A percentile compares a stretch with the other conserved stretches of the same genome.
These are phyloP conservation scores for Cadophora gregata DNA, from an alignment of 2,329 filamentous ascomycete genomes.

Conservation along the genomic window DNA sequence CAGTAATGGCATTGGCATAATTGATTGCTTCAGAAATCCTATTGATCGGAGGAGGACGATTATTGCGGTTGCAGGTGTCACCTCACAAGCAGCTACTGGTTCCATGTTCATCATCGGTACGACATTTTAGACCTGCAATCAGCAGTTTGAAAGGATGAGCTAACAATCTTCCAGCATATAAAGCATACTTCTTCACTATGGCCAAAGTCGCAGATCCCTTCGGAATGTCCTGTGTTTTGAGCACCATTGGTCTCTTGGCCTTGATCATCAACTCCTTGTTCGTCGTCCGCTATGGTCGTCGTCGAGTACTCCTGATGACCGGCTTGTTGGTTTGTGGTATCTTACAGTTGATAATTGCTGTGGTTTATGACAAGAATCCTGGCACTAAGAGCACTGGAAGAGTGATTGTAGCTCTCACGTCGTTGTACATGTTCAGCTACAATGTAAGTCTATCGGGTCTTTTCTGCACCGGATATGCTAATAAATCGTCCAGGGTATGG, in stretches of 20 bases:
- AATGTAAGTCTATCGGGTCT: slow-evolving; percentile 18
- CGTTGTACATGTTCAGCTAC: slow-evolving; percentile 34
- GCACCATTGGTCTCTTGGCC: slow-evolving; percentile 57
- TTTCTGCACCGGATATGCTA: background rate
- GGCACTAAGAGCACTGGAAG: slow-evolving; percentile 48
- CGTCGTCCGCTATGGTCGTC: slow-evolving; percentile 58
- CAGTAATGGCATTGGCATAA: slow-evolving; percentile 43
- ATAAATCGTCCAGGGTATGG: slow-evolving; percentile 17
- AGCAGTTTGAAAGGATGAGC: slow-evolving; percentile 24
- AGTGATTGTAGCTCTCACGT: slow-evolving; percentile 54
- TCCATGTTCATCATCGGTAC: slow-evolving; percentile 61
- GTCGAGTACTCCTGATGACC: slow-evolving; percentile 57
- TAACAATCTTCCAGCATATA: slow-evolving; percentile 49
- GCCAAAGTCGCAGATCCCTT: slow-evolving; percentile 60
- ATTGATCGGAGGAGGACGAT: slow-evolving; percentile 57
- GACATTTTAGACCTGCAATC: background rate
- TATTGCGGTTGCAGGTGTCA: slow-evolving; percentile 54
- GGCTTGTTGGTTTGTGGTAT: slow-evolving; percentile 59
- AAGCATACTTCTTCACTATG: slow-evolving; percentile 66
- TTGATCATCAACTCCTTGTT: slow-evolving; percentile 59
- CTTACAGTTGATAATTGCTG: slow-evolving; percentile 59
- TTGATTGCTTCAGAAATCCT: slow-evolving; percentile 57
- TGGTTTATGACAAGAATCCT: slow-evolving; percentile 55
- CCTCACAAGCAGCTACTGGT: slow-evolving; percentile 58
- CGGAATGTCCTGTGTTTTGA: slow-evolving; percentile 61